Evolutionary conservation across 1,284 basidiomycete genomes (phyloP).

Genomic region (Ganoderma resinaceum): DNA sequence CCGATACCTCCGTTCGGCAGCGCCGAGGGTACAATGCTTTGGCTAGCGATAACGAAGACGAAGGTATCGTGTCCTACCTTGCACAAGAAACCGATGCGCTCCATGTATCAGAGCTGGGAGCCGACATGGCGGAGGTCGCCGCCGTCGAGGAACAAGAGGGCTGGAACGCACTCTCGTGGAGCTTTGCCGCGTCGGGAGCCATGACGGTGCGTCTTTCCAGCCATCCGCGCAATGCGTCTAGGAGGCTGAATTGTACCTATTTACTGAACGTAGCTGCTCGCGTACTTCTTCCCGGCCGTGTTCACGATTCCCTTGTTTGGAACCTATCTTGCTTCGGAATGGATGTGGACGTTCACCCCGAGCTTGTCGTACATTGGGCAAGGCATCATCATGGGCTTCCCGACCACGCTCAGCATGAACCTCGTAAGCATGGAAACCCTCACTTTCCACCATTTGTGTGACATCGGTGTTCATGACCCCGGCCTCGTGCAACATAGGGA

Average conservation of each 20-base stretch:
- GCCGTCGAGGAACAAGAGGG: conserved; percentile 51
- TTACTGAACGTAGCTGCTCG: conserved; percentile 59
- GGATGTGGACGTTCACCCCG: conserved; percentile 96
- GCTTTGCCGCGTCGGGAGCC: conserved; percentile 73
- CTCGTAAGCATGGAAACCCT: conserved; percentile 53
- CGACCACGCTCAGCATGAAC: conserved; percentile 94
- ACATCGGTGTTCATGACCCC: conserved; percentile 4
- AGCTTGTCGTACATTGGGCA: conserved; percentile 92
- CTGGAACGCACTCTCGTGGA: conserved; percentile 77
- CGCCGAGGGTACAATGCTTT: conserved; percentile 62
- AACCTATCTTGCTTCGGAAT: conserved; percentile 82
- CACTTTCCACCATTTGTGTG: neutral
- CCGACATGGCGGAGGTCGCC: conserved; percentile 21
- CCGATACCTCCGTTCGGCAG: conserved; percentile 58
- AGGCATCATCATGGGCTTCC: conserved; percentile 98
- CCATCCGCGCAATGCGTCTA: neutral
- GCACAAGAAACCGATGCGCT: conserved; percentile 28
- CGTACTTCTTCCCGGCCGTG: conserved; percentile 90
- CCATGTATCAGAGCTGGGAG: neutral
- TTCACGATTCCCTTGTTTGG: conserved; percentile 94
- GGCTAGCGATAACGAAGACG: conserved; percentile 45
- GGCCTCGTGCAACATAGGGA: conserved; percentile 55
- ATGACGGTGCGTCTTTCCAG: conserved; percentile 69
- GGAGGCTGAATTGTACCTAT: conserved; percentile 13
- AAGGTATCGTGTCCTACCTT: conserved; percentile 23